phyloP scores from a whole-genome alignment of 352 stramenopile species.

The Pythium rishiriense region DNA sequence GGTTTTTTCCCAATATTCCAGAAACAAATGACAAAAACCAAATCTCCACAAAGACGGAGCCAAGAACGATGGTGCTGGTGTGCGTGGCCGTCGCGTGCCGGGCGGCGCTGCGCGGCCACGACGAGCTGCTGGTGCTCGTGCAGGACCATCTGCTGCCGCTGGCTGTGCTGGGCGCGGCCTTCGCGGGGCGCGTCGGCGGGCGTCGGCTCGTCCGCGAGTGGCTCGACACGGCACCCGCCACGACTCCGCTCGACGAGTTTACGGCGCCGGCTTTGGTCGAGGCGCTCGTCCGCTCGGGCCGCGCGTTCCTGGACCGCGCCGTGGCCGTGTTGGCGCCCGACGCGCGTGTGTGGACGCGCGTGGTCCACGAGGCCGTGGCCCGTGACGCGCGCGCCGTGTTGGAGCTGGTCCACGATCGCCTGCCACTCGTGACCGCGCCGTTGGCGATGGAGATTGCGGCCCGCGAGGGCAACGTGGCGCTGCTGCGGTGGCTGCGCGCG shows the following conservation, averaged over 20 bases:
- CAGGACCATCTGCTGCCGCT: conserved; percentile 11
- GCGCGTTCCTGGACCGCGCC: background rate
- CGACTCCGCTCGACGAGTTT: background rate
- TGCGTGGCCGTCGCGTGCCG: background rate
- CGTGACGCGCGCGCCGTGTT: background rate
- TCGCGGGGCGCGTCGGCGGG: background rate
- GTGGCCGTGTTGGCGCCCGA: too few species aligned
- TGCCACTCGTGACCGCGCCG: background rate
- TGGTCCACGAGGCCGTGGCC: background rate
- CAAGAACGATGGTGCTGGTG: background rate
- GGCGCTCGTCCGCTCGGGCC: background rate
- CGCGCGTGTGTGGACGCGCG: background rate
- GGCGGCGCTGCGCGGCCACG: conserved; percentile 1
- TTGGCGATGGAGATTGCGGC: background rate
- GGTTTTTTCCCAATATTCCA: too few species aligned
- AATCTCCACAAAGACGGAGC: too few species aligned
- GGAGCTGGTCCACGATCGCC: background rate
- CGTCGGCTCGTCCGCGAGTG: background rate
- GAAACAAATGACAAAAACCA: too few species aligned
- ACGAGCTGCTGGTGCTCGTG: background rate
- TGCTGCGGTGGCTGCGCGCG: background rate
- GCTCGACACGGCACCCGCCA: background rate
- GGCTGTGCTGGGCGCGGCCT: background rate
- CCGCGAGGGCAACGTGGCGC: background rate
- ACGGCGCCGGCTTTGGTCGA: background rate